phyloP scores from a whole-genome alignment of 31 red algal species.

The Endocladia muricata region DNA sequence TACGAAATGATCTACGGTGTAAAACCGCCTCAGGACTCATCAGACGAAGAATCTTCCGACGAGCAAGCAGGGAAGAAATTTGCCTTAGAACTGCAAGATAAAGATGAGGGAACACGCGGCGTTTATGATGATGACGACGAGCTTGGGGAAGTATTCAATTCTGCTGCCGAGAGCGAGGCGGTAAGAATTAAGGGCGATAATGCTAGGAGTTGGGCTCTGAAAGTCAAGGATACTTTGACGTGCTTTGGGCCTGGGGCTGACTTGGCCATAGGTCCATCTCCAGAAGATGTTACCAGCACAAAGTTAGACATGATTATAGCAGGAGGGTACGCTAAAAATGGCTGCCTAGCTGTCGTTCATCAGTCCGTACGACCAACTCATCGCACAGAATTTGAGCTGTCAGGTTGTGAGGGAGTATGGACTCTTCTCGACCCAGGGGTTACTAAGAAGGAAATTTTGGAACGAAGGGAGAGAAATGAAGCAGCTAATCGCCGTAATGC shows the following conservation, averaged over 20 bases:
- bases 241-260: conserved; percentile 83
- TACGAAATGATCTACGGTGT: conserved; percentile 80
- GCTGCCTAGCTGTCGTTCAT: conserved; percentile 65
- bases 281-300: conserved; percentile 26
- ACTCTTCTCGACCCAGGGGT: conserved; percentile 38
- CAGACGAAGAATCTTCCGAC: conserved; percentile 65
- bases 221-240: conserved; percentile 70
- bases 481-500: conserved; percentile 14
- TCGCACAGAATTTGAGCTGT: conserved; percentile 45
- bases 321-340: conserved; percentile 72
- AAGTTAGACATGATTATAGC: conserved; percentile 67
- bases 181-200: neutral
- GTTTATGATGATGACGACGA: conserved; percentile 85
- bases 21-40: conserved; percentile 62
- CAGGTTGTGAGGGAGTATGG: conserved; percentile 68
- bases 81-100: conserved; percentile 46
- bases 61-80: conserved; percentile 17
- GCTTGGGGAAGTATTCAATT: conserved; percentile 72
- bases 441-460: conserved; percentile 9
- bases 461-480: conserved; percentile 19
- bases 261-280: conserved; percentile 61
- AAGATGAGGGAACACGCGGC: conserved; percentile 73
- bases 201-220: conserved; percentile 72
- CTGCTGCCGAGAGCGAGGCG: conserved; percentile 3
- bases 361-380: conserved; percentile 56